Conservation (phyloP, 2,329 filamentous ascomycete genomes). For the Dactylonectria macrodidyma region DNA sequence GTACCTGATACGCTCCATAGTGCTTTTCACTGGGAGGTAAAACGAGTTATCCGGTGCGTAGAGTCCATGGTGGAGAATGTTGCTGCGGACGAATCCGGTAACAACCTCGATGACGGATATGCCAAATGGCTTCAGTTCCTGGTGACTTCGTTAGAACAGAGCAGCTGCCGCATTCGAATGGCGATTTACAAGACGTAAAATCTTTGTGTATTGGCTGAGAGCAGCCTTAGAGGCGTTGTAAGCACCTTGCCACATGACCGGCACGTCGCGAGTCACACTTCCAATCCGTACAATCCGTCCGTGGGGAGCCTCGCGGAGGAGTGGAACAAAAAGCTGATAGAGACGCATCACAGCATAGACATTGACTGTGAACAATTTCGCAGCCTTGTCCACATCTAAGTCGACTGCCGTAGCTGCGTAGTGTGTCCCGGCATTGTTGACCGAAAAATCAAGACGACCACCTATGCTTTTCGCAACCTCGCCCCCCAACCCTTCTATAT, state of each 20-base stretch:
- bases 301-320: neutral
- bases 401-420: conserved; percentile 2
- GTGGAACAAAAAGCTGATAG: conserved; percentile 3
- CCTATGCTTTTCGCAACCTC: neutral
- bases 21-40: neutral
- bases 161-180: neutral
- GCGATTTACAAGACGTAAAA: neutral
- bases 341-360: neutral
- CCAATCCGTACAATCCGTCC: conserved; percentile 5
- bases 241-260: neutral
- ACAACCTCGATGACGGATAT: conserved; percentile 8
- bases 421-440: conserved; percentile 6
- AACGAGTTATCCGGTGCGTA: neutral
- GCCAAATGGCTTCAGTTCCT: neutral
- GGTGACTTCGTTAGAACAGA: neutral
- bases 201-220: conserved; percentile 4
- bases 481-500: neutral
- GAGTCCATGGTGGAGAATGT: neutral
- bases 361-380: conserved; percentile 1
- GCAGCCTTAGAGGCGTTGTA: conserved; percentile 8
- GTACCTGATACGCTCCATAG: neutral
- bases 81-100: conserved; percentile 5
- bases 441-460: conserved; percentile 2
- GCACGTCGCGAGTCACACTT: conserved; percentile 2
- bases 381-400: neutral